Evolutionary conservation across 371 early-diverging fungal species (phyloP).

Genomic region (Rhizopus sp.): DNA sequence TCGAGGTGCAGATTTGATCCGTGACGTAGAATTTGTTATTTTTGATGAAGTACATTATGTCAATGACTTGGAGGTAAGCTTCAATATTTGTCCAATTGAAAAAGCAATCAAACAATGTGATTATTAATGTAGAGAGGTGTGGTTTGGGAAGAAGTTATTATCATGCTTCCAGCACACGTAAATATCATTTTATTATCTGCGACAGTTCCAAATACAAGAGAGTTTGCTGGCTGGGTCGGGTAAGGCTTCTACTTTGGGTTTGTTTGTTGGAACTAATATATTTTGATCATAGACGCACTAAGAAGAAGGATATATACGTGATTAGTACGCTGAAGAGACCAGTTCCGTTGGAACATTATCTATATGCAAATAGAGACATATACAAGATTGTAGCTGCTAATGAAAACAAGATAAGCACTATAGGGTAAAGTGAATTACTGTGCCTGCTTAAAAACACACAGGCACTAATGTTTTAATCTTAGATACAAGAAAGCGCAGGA

Average conservation of each 20-base stretch:
- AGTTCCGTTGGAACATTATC: conserved; percentile 96
- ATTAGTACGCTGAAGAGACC: conserved; percentile 97
- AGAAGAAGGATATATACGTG: conserved; percentile 96
- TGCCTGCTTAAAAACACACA: background rate
- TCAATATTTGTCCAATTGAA: background rate
- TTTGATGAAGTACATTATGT: conserved; percentile 99
- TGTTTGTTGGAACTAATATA: background rate
- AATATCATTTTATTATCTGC: conserved; percentile 96
- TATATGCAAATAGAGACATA: conserved; percentile 83
- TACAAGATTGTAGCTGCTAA: conserved; percentile 86
- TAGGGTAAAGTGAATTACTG: conserved; percentile 23
- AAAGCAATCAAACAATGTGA: background rate
- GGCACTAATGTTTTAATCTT: background rate
- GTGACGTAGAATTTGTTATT: conserved; percentile 99
- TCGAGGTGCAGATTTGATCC: conserved; percentile 94
- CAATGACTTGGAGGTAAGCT: conserved; percentile 87
- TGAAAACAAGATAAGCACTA: conserved; percentile 44
- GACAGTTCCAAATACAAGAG: conserved; percentile 98
- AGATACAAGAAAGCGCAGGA: conserved; percentile 73
- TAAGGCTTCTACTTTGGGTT: conserved; percentile 28
- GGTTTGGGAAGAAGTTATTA: conserved; percentile 99
- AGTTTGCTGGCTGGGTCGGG: conserved; percentile 99
- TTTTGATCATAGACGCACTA: conserved; percentile 76
- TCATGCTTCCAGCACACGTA: conserved; percentile 97
- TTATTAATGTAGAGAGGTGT: conserved; percentile 82